These are phyloP conservation scores for Solanum appendiculatum DNA, from an alignment of 257 asterid genomes.

Conservation along the genomic window DNA sequence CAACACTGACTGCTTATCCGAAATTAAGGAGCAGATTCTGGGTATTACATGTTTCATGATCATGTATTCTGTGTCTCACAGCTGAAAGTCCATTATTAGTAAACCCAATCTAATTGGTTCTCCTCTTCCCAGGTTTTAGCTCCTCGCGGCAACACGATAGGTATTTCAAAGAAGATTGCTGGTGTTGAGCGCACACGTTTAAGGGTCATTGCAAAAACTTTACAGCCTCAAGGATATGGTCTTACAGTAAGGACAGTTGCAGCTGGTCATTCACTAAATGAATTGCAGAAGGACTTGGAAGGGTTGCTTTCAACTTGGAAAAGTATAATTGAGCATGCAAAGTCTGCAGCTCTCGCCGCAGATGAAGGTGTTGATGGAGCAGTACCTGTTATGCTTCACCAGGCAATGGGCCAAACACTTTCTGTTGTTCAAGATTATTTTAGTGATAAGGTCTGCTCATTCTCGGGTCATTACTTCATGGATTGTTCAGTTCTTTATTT, in stretches of 20 bases:
- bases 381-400: constrained; percentile 79
- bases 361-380: constrained; percentile 97
- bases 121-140: constrained; percentile 53
- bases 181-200: constrained; percentile 88
- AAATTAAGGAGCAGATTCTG: constrained; percentile 93
- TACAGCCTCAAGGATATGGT: constrained; percentile 93
- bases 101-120: constrained; percentile 8
- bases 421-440: constrained; percentile 94
- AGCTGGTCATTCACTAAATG: constrained; percentile 74
- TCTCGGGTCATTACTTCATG: not conserved
- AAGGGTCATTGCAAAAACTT: constrained; percentile 74
- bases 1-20: constrained; percentile 88
- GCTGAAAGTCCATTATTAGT: constrained; percentile 2
- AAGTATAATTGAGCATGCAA: constrained; percentile 75
- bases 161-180: constrained; percentile 83
- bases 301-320: constrained; percentile 82
- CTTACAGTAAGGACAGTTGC: constrained; percentile 93
- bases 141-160: constrained; percentile 54
- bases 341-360: constrained; percentile 95
- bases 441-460: constrained; percentile 56
- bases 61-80: constrained; percentile 13
- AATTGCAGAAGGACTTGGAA: constrained; percentile 84
- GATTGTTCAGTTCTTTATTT: not conserved
- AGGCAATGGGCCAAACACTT: constrained; percentile 94
- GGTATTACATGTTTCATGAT: constrained; percentile 39